Percentiles rank a stretch among this genome's conserved stretches.
These are phyloP conservation scores for Pythium grandisporangium DNA, from an alignment of 352 stramenopile genomes.

Conservation along the genomic window DNA sequence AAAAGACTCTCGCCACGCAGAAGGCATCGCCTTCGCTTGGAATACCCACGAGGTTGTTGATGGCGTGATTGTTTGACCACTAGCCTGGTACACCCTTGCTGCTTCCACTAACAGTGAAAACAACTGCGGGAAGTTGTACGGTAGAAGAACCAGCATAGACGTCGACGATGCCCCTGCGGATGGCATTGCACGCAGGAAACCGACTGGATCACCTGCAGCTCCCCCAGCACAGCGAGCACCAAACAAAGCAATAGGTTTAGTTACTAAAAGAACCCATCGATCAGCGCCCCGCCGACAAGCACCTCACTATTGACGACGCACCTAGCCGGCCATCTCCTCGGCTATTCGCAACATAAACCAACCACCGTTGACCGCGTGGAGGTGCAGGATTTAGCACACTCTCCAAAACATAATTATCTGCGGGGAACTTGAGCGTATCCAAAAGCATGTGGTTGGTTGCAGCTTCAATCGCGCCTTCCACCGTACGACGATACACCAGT, in stretches of 20 bases:
- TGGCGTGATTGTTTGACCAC: conserved; percentile 67
- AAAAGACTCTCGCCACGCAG: conserved; percentile 77
- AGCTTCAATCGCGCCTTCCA: conserved; percentile 72
- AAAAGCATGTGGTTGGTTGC: conserved; percentile 84
- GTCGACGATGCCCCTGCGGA: conserved; percentile 16
- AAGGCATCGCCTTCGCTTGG: conserved; percentile 81
- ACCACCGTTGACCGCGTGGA: conserved; percentile 66
- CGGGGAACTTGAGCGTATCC: conserved; percentile 83
- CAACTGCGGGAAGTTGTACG: conserved; percentile 83
- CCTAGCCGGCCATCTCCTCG: conserved; percentile 71
- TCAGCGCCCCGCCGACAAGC: too few species aligned
- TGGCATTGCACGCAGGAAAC: conserved; percentile 49
- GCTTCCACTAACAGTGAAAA: conserved; percentile 80
- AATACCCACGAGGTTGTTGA: conserved; percentile 68
- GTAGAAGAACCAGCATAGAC: conserved; percentile 70
- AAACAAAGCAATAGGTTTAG: too few species aligned
- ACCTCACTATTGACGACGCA: conserved; percentile 11
- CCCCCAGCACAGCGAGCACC: too few species aligned
- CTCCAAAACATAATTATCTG: conserved; percentile 71
- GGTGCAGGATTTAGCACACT: conserved; percentile 40
- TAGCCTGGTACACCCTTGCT: conserved; percentile 71
- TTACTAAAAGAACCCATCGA: too few species aligned
- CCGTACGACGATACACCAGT: conserved; percentile 54
- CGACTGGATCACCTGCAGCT: conserved; percentile 64
- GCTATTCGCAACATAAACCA: conserved; percentile 76